phyloP scores from a whole-genome alignment of 148 eudicot genomes.

The Diospyros kaki region DNA sequence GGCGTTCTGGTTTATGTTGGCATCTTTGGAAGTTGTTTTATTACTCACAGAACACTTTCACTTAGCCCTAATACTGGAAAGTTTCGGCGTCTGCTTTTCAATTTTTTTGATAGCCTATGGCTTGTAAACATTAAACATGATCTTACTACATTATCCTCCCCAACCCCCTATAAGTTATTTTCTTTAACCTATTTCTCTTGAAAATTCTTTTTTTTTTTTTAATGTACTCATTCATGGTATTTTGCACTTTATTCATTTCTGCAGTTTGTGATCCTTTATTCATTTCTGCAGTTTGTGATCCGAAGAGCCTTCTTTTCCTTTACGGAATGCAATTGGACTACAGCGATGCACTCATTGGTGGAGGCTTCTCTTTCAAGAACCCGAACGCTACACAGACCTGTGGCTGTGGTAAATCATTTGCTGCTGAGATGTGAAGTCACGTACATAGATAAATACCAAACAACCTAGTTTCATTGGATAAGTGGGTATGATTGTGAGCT shows the following conservation, averaged over 20 bases:
- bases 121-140: too few relatives aligned
- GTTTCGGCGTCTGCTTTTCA: too few relatives aligned
- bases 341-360: constrained; percentile 96
- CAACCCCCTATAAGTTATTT: too few relatives aligned
- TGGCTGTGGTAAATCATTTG: constrained; percentile 97
- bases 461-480: background rate
- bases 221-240: background rate
- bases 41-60: too few relatives aligned
- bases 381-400: constrained; percentile 96
- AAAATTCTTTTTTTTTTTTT: background rate
- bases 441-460: constrained; percentile 10
- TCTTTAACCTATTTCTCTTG: too few relatives aligned
- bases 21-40: too few relatives aligned
- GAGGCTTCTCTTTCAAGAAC: constrained; percentile 89
- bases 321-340: constrained; percentile 96
- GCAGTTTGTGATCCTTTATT: too few relatives aligned
- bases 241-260: background rate
- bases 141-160: too few relatives aligned
- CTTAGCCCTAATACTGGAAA: too few relatives aligned
- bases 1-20: too few relatives aligned
- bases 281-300: constrained; percentile 81
- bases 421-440: constrained; percentile 52
- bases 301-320: constrained; percentile 89
- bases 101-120: too few relatives aligned
- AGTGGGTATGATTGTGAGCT: background rate